A percentile compares a stretch with the other conserved stretches of the same genome.
Evolutionary conservation across 352 stramenopile genomes (phyloP).

Genomic region (Pythium phragmitis): DNA sequence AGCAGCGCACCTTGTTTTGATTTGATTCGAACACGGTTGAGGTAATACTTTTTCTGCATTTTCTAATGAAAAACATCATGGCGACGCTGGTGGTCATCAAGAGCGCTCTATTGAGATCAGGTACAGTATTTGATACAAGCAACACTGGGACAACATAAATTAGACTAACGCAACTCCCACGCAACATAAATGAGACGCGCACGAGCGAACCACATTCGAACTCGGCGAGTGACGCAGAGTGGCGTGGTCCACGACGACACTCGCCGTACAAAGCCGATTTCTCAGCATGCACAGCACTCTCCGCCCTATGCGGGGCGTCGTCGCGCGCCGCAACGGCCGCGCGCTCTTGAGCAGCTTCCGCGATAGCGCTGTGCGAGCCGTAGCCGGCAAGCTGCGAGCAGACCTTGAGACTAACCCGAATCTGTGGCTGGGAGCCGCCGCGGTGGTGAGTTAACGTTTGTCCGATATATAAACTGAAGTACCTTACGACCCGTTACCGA

Average conservation of each 20-base stretch:
- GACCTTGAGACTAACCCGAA: conserved; percentile 82
- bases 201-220: conserved; percentile 20
- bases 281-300: conserved; percentile 36
- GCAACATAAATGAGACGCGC: conserved; percentile 21
- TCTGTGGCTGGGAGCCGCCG: conserved; percentile 75
- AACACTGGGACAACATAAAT: conserved; percentile 8
- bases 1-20: conserved; percentile 7
- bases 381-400: conserved; percentile 54
- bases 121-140: conserved; percentile 7
- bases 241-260: neutral
- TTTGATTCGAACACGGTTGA: neutral
- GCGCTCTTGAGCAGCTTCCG: conserved; percentile 52
- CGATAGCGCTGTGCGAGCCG: conserved; percentile 58
- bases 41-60: too few species aligned
- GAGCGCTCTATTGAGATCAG: conserved; percentile 1
- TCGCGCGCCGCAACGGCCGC: conserved; percentile 21
- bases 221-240: conserved; percentile 19
- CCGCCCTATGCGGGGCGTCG: conserved; percentile 23
- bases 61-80: too few species aligned
- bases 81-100: neutral
- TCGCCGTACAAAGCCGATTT: neutral
- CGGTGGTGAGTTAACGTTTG: conserved; percentile 49
- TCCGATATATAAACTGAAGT: neutral
- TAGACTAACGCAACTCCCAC: neutral
- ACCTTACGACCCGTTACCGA: neutral